Base-by-base conservation (phyloP, 2,329 filamentous ascomycete genomes). In the Penicillium psychrosexuale region DNA sequence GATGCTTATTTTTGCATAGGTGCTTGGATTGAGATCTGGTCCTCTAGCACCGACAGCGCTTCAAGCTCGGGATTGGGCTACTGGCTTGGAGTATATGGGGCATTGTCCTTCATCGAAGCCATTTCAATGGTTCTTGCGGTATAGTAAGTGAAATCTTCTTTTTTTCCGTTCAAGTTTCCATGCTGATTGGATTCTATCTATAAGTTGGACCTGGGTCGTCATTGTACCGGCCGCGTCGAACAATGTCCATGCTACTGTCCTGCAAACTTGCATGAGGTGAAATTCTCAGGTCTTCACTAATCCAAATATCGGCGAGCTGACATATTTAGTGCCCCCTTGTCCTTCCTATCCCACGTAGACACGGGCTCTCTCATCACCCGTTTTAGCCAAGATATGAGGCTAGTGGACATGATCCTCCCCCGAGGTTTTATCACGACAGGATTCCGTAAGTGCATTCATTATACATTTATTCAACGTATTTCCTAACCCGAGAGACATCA, bases 351-450 rank as follows among this genome's bases (percentile, higher is more conserved):
- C 0, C 70, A 69, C 5, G 74, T 73, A 0, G 76, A 78, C 53
- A 73, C 75, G 9, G 76, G 77, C 30, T 67, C 72, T 15, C 77
- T 66, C 71, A 36, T 57, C 12, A 57, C 55, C 5, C 47, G 58
- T 15, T 80, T 80, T 62, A 75, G 71, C 22, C 77, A 79, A 55
- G 78, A 80, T 62, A 69, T 79, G 13, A 66, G 70, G 48, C 64
- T 79, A 22, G 74, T 79, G 11, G 77, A 80, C 44, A 73, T 69
- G 63, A 68, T 75, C 33, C 63, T 79, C 8, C 73, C 74, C 12
- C 44, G 47, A 6, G 45, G 47, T 17, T 47, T 56, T 5, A 47
- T 59, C 6, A 36, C 36, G 7, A 47, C 49, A 11, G 46, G 34
- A 3, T 50, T 49, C 11, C 34, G 53, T 42, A 37, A 50, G 47